Evolutionary conservation across 805 yeast species (phyloP).

Genomic region (Isabelozyma pseudorhagii): DNA sequence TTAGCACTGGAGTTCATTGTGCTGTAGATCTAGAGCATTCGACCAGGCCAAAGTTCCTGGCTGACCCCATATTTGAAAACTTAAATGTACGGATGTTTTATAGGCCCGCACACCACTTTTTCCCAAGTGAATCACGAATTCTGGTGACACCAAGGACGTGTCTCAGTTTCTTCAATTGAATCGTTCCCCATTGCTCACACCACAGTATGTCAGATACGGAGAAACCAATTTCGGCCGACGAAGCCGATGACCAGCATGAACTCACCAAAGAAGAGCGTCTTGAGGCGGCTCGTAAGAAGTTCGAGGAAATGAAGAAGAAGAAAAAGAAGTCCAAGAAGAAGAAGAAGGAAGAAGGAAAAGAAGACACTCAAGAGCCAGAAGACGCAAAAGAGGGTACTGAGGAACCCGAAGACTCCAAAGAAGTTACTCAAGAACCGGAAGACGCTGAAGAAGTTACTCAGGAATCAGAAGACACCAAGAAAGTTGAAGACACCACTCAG

Average conservation of each 20-base stretch:
- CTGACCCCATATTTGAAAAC: too few relatives aligned
- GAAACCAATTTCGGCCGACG: neutral
- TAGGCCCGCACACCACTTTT: neutral
- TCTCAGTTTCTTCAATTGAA: neutral
- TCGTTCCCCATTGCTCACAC: neutral
- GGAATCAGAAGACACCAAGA: slow-evolving; percentile 3
- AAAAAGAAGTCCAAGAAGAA: slow-evolving; percentile 53
- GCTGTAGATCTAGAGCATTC: too few relatives aligned
- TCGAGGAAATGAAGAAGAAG: slow-evolving; percentile 62
- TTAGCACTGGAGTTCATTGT: too few relatives aligned
- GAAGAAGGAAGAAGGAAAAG: slow-evolving; percentile 31
- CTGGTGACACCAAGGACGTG: too few relatives aligned
- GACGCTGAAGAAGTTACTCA: slow-evolving; percentile 4
- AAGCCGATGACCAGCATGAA: slow-evolving; percentile 17
- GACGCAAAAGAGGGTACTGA: slow-evolving; percentile 7
- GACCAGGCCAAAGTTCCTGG: too few relatives aligned
- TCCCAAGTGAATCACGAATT: too few relatives aligned
- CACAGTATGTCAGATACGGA: slow-evolving; percentile 9
- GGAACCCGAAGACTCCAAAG: slow-evolving; percentile 5
- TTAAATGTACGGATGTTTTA: too few relatives aligned
- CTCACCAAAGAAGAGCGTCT: slow-evolving; percentile 56
- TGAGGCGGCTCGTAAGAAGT: slow-evolving; percentile 72
- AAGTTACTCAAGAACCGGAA: slow-evolving; percentile 7
- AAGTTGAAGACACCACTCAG: slow-evolving; percentile 2
- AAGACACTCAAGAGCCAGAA: slow-evolving; percentile 6